Evolutionary conservation across 2,329 filamentous ascomycete genomes (phyloP).

Genomic region (Fusarium napiforme): DNA sequence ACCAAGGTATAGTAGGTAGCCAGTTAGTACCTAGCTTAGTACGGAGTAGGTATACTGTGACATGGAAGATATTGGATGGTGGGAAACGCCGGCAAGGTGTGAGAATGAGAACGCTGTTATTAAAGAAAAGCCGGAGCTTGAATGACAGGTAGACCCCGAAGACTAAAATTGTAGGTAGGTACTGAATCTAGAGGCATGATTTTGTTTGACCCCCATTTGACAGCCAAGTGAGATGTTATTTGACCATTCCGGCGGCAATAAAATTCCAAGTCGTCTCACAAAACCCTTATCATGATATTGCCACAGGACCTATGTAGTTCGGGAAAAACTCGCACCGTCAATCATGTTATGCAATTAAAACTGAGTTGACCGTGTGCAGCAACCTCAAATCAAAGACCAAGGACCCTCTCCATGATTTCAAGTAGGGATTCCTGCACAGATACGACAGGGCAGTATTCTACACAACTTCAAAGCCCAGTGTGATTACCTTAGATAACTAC

Average conservation of each 20-base stretch:
- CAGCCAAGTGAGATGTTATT: neutral
- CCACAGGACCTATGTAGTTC: neutral
- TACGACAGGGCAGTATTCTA: neutral
- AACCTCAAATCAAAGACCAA: neutral
- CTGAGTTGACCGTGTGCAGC: neutral
- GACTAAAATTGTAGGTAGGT: neutral
- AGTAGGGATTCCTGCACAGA: neutral
- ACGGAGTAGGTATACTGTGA: neutral
- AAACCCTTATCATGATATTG: neutral
- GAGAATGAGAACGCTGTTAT: neutral
- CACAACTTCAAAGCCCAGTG: neutral
- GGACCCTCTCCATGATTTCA: neutral
- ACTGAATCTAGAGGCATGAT: neutral
- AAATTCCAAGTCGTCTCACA: neutral
- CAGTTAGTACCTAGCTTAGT: too few relatives aligned
- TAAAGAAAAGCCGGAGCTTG: neutral
- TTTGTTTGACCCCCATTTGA: neutral
- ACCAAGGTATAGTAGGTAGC: neutral
- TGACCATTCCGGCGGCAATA: neutral
- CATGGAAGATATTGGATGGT: neutral
- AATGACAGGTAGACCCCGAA: neutral
- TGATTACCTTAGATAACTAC: constrained; percentile 15
- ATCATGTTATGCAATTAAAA: neutral
- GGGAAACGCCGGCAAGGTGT: neutral
- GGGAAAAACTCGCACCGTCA: neutral